These are phyloP conservation scores for Zychaea mexicana DNA, from an alignment of 371 early-diverging fungal species.

Conservation along the genomic window DNA sequence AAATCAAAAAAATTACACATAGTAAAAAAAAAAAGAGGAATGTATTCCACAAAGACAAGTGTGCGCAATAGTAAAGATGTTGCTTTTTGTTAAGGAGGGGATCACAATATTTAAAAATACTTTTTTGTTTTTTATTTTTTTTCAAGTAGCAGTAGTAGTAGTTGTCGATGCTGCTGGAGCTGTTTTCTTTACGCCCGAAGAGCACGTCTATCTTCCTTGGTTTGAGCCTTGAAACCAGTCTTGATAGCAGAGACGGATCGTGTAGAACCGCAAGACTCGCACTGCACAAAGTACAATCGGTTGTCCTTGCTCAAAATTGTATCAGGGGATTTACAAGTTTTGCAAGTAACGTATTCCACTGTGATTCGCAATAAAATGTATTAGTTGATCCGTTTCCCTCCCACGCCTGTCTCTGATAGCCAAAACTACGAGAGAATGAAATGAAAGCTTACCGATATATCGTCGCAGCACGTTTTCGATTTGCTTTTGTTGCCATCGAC, in stretches of 20 bases:
- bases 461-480: slow-evolving; percentile 98
- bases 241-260: slow-evolving; percentile 98
- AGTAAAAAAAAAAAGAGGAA: too few species aligned
- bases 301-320: slow-evolving; percentile 98
- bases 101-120: too few species aligned
- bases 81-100: too few species aligned
- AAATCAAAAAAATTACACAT: too few species aligned
- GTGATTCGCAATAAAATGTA: background rate
- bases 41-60: too few species aligned
- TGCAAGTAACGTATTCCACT: slow-evolving; percentile 99
- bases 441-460: slow-evolving; percentile 80
- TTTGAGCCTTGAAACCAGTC: slow-evolving; percentile 97
- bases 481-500: slow-evolving; percentile 98
- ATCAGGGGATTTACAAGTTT: slow-evolving; percentile 98
- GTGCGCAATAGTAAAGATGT: too few species aligned
- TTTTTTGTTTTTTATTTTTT: too few species aligned
- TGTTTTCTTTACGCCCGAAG: slow-evolving; percentile 37
- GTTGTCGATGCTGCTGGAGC: too few species aligned
- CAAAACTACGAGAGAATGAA: too few species aligned
- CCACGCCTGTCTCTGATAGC: too few species aligned
- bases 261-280: slow-evolving; percentile 97
- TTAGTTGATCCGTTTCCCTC: too few species aligned
- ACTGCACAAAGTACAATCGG: slow-evolving; percentile 97
- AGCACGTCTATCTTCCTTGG: slow-evolving; percentile 67
- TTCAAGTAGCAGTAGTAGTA: too few species aligned